Percentiles rank a stretch among this genome's conserved stretches.
These are phyloP conservation scores for Yarrowia sp. DNA, from an alignment of 805 yeast species.

Conservation along the genomic window DNA sequence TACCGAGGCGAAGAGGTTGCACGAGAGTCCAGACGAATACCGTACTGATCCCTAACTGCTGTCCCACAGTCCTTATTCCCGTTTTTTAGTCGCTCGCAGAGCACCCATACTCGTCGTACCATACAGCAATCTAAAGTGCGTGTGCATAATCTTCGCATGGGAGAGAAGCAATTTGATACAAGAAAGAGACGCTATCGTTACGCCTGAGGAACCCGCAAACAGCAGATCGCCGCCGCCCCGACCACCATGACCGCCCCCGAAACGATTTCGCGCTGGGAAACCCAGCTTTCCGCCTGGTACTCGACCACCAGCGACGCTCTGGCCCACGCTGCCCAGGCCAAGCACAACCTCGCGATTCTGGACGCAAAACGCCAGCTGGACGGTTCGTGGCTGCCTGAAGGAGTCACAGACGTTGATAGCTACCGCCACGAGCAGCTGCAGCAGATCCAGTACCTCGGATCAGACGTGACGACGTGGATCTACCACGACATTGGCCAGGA, in stretches of 20 bases:
- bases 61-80: no score
- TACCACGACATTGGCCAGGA: constrained; percentile 17
- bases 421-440: not conserved
- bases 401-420: not conserved
- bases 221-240: not conserved
- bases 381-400: constrained; percentile 12
- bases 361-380: constrained; percentile 7
- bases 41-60: no score
- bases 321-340: constrained; percentile 17
- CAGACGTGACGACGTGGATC: constrained; percentile 20
- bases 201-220: not conserved
- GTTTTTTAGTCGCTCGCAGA: no score
- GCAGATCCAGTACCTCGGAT: not conserved
- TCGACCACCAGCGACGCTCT: not conserved
- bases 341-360: constrained; percentile 4
- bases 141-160: constrained; percentile 3
- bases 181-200: not conserved
- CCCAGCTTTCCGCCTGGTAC: constrained; percentile 14
- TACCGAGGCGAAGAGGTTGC: no score
- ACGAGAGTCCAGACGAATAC: no score
- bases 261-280: constrained; percentile 17
- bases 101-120: no score
- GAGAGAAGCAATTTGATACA: not conserved
- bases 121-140: constrained; percentile 3
- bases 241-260: constrained; percentile 1